Evolutionary conservation across 208 protist species (phyloP).

Genomic region (Leishmania arabica): DNA sequence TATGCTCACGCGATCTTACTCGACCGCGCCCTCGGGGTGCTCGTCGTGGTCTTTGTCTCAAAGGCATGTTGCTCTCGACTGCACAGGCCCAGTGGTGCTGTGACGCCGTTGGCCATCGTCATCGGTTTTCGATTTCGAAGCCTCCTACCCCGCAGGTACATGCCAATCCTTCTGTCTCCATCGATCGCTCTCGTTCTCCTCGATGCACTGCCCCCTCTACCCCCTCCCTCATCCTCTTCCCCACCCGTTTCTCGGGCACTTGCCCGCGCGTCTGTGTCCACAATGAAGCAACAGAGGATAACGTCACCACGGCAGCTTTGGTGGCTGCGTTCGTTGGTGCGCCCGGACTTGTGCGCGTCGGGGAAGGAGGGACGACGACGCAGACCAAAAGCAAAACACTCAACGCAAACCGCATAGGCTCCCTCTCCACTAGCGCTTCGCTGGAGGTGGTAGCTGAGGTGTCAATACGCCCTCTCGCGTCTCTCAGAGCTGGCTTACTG

Average conservation of each 20-base stretch:
- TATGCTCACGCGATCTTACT: not conserved
- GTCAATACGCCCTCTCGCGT: not conserved
- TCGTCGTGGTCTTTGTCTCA: not conserved
- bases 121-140: not conserved
- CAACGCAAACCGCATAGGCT: not conserved
- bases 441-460: not conserved
- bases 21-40: not conserved
- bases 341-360: not conserved
- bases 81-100: not conserved
- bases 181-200: not conserved
- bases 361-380: no score
- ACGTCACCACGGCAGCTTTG: not conserved
- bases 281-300: not conserved
- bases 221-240: not conserved
- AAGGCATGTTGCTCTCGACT: not conserved
- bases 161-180: not conserved
- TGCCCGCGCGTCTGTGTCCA: not conserved
- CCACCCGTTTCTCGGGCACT: not conserved
- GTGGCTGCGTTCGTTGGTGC: not conserved
- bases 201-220: not conserved
- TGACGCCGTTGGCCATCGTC: not conserved
- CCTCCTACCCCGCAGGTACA: not conserved
- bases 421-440: not conserved
- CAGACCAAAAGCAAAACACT: no score
- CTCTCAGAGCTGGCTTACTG: not conserved